Base-by-base conservation (phyloP, 2,329 filamentous ascomycete genomes). In the Colletotrichum liaoningense region DNA sequence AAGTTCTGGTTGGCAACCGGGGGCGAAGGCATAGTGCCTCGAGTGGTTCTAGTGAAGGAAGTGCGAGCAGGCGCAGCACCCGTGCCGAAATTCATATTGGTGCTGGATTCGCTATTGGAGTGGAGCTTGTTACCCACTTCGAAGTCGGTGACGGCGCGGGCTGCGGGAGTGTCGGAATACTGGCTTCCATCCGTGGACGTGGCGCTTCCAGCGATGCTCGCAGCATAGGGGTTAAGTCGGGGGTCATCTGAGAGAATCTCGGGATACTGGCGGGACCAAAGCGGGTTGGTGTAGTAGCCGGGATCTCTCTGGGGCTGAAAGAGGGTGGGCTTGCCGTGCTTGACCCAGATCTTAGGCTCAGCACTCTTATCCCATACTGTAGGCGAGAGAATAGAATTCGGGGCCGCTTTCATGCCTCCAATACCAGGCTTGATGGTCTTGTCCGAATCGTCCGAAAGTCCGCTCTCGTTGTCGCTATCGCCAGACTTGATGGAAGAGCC, bases 261-360 rank as follows among this genome's bases (percentile, higher is more conserved):
- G 22, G 71, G 71, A 9, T 73, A 73, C 28, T 73, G 71, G 12
- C 67, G 71, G 26, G 67, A 73, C 71, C 71, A 73, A 28, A 73
- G 67, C 24, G 71, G 71, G 55, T 57, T 52, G 28, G 67, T 73
- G 55, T 65, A 71, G 35, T 73, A 66, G 6, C 52, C 28, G 7
- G 62, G 71, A 16, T 66, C 67, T 3, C 57, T 60, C 19, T 56
- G 46, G 5, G 71, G 71, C 28, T 66, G 56, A 22, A 73, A 73
- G 9, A 73, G 60, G 9, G 71, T 73, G 26, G 71, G 56, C 46
- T 73, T 73, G 33, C 71, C 71, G 7, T 70, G 38, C 35, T 71
- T 73, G 16, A 73, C 7, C 46, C 56, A 73, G 28, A 73, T 71
- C 38, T 73, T 73, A 9, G 71, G 71, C 49, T 73, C 67, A 19